These are phyloP conservation scores for Phytophthora syringae DNA, from an alignment of 352 stramenopile species.

Conservation along the genomic window DNA sequence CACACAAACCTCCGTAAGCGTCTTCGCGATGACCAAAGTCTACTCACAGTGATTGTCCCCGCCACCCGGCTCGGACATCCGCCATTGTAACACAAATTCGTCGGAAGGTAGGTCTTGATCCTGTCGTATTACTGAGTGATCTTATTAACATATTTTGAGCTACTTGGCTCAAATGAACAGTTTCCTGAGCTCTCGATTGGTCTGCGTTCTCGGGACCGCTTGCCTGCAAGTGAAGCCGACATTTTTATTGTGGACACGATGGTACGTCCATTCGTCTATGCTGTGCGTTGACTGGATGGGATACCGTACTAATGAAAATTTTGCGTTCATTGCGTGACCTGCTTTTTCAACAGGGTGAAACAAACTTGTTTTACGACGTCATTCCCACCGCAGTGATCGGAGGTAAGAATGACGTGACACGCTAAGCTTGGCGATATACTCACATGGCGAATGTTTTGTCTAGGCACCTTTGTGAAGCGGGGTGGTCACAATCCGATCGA, in stretches of 20 bases:
- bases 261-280: conserved; percentile 30
- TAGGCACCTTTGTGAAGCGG: conserved; percentile 62
- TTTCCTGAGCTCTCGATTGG: conserved; percentile 46
- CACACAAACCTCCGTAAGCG: conserved; percentile 37
- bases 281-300: not conserved
- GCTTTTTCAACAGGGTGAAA: conserved; percentile 56
- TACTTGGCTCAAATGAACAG: conserved; percentile 25
- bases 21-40: conserved; percentile 1
- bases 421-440: not conserved
- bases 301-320: not conserved
- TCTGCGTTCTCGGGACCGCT: conserved; percentile 38
- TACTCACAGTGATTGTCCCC: conserved; percentile 65
- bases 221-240: conserved; percentile 35
- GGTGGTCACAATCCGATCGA: conserved; percentile 85
- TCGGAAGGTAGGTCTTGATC: conserved; percentile 27
- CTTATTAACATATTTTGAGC: not conserved
- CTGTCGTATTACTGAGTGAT: not conserved
- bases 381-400: conserved; percentile 69
- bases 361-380: conserved; percentile 53
- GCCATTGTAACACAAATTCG: conserved; percentile 47
- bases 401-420: conserved; percentile 32
- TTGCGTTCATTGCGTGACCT: not conserved
- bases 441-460: not conserved
- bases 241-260: conserved; percentile 79
- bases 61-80: conserved; percentile 54